Evolutionary conservation across 1,139 yeast genomes (phyloP).

Genomic region (Candida sojae): DNA sequence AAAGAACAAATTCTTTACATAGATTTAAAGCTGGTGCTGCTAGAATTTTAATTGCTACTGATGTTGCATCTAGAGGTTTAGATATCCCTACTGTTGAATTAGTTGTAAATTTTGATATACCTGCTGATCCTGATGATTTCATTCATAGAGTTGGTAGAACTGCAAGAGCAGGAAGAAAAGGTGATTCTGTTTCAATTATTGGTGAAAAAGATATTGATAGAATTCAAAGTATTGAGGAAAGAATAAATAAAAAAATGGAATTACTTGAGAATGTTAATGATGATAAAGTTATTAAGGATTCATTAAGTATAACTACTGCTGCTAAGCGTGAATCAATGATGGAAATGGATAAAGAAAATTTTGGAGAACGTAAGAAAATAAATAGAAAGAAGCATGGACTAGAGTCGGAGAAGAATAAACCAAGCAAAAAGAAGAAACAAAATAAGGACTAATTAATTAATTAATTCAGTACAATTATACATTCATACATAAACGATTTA

Average conservation of each 20-base stretch:
- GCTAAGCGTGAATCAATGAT: conserved; percentile 89
- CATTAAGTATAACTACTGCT: conserved; percentile 66
- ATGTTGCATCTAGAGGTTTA: conserved; percentile 95
- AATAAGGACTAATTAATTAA: conserved; percentile 2
- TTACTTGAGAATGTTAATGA: conserved; percentile 72
- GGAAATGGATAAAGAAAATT: conserved; percentile 91
- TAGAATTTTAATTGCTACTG: conserved; percentile 87
- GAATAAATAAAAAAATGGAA: conserved; percentile 77
- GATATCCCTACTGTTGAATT: conserved; percentile 92
- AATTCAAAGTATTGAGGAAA: conserved; percentile 80
- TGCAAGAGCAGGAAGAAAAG: conserved; percentile 93
- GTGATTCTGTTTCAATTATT: conserved; percentile 61
- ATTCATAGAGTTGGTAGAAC: conserved; percentile 99
- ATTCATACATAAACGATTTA: neutral
- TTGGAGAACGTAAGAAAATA: conserved; percentile 71
- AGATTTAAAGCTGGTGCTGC: conserved; percentile 95
- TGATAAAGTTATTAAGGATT: conserved; percentile 69
- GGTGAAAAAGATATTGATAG: conserved; percentile 84
- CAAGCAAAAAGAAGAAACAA: conserved; percentile 8
- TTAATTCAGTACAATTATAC: neutral
- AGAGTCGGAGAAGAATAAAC: conserved; percentile 6
- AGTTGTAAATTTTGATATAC: conserved; percentile 89
- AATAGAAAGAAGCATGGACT: conserved; percentile 48
- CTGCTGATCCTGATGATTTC: conserved; percentile 95
- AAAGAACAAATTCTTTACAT: conserved; percentile 86